Evolutionary conservation across 73 alveolate species (phyloP).

Genomic region (Paramecium tetraurelia): DNA sequence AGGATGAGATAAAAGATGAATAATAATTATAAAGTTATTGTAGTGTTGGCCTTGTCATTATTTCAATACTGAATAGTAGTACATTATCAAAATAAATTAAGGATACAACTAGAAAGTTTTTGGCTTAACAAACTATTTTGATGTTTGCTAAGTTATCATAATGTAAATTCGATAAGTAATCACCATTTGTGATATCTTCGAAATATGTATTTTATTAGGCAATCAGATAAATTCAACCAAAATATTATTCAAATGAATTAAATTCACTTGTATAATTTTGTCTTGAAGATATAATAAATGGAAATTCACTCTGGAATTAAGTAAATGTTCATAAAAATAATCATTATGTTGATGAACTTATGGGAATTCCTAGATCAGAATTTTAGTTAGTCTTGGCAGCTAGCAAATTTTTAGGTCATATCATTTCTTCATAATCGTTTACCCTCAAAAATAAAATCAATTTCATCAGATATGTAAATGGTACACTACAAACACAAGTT

Average conservation of each 20-base stretch:
- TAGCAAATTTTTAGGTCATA: slow-evolving; percentile 25
- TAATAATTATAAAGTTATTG: neutral
- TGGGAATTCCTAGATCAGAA: slow-evolving; percentile 19
- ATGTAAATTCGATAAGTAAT: neutral
- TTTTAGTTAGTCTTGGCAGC: neutral
- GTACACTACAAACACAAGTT: neutral
- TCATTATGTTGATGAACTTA: slow-evolving; percentile 14
- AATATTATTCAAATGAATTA: neutral
- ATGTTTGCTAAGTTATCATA: neutral
- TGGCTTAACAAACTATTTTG: neutral
- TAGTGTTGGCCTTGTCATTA: neutral
- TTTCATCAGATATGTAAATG: neutral
- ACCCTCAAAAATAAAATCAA: slow-evolving; percentile 29
- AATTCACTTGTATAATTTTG: neutral
- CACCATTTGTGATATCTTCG: neutral
- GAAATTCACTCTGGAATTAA: neutral
- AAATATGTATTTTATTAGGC: neutral
- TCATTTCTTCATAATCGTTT: neutral
- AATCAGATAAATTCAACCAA: neutral
- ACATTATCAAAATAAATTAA: neutral
- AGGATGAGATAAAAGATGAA: neutral
- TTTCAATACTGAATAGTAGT: neutral
- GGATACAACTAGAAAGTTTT: slow-evolving; percentile 17
- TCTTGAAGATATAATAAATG: neutral
- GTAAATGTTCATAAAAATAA: slow-evolving; percentile 4